Base-by-base conservation (phyloP, 2,329 filamentous ascomycete genomes). In the Thermomyces lanuginosus region DNA sequence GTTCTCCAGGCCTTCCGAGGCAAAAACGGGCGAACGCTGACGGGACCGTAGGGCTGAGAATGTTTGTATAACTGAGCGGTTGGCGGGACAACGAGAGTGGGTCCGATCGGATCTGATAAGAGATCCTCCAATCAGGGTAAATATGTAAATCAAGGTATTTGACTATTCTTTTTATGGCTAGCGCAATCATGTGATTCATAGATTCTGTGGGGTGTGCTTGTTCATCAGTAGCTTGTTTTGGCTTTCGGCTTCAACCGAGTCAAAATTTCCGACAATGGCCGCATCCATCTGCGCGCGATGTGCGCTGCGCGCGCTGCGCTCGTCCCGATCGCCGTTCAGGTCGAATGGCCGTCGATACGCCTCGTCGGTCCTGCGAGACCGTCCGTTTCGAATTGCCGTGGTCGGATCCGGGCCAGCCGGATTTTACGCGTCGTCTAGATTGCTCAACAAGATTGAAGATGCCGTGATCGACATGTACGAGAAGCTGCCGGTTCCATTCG, bases 381-480 rank as follows among this genome's bases (percentile, higher is more conserved):
- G 63, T 24, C 69, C 71, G 2, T 72, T 86, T 42, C 77, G 81
- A 25, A 64, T 95, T 51, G 89, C 86, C 33, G 69, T 95, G 36
- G 70, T 95, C 40, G 89, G 86, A 27, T 93, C 89, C 15, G 89
- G 89, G 1, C 89, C 89, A 1, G 89, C 89, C 8, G 89, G 89
- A 2, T 98, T 95, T 60, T 98, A 98, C 49, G 80, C 86, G 1
- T 76, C 89, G 1, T 81, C 89, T 44, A 71, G 83, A 31, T 66
- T 92, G 29, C 75, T 95, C 64, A 68, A 69, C 28, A 80, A 74
- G 43, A 64, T 89, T 19, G 63, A 72, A 12, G 61, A 74, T 46
- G 73, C 76, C 0, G 65, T 69, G 26, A 67, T 98, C 12, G 86
- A 95, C 53, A 95, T 98, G 86, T 98, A 92, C 47, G 89, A 98